These are phyloP conservation scores for Ascochyta clinopodiicola DNA, from an alignment of 2,329 filamentous ascomycete species.

Conservation along the genomic window DNA sequence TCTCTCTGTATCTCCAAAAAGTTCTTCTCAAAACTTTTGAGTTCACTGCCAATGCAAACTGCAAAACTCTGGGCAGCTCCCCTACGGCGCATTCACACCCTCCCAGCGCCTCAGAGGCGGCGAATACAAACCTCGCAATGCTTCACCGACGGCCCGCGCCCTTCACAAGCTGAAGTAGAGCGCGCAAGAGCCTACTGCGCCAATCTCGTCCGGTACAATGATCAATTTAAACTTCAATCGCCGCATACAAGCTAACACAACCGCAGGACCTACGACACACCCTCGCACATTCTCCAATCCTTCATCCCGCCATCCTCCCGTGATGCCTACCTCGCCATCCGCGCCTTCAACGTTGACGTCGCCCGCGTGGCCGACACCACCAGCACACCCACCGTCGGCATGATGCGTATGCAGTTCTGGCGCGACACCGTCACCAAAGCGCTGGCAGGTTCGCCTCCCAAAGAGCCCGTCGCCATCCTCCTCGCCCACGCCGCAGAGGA, in stretches of 20 bases:
- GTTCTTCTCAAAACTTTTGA: conserved; percentile 15
- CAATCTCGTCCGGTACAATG: conserved; percentile 60
- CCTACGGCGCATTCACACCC: conserved; percentile 22
- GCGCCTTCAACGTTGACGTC: conserved; percentile 91
- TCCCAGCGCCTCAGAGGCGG: conserved; percentile 17
- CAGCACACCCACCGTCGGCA: conserved; percentile 83
- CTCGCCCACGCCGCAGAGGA: conserved; percentile 74
- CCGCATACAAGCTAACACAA: conserved; percentile 19
- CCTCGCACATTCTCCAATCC: conserved; percentile 83
- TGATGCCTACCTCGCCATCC: conserved; percentile 87
- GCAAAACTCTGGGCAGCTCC: conserved; percentile 28
- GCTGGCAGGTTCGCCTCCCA: conserved; percentile 78
- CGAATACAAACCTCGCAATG: conserved; percentile 33
- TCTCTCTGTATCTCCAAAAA: not conserved
- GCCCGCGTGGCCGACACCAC: conserved; percentile 89
- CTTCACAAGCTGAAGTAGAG: conserved; percentile 57
- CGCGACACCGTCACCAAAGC: conserved; percentile 81
- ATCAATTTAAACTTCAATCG: conserved; percentile 22
- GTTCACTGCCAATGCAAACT: conserved; percentile 27
- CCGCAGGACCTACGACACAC: conserved; percentile 81
- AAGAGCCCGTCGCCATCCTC: conserved; percentile 88
- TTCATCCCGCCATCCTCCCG: conserved; percentile 79
- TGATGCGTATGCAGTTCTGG: conserved; percentile 95
- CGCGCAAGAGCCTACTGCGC: conserved; percentile 65
- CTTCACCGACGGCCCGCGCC: conserved; percentile 27